Percentiles rank a stretch among this genome's conserved stretches.
These are phyloP conservation scores for Ogataea pignaliae DNA, from an alignment of 805 yeast genomes.

Conservation along the genomic window DNA sequence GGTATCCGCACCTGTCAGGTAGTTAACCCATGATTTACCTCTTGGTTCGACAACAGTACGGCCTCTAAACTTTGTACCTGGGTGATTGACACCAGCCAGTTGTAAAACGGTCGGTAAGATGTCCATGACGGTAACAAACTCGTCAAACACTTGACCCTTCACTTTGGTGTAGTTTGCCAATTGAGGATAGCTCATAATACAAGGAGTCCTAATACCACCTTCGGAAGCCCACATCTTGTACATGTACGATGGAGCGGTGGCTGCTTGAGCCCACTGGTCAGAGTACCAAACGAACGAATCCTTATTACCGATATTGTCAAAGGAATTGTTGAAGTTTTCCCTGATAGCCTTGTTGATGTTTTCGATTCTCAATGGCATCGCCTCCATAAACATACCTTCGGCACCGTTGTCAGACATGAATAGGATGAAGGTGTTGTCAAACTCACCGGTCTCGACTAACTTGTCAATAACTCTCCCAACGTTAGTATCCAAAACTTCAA, in stretches of 20 bases:
- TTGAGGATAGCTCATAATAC: conserved; percentile 43
- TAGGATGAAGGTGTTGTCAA: conserved; percentile 51
- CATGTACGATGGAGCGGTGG: conserved; percentile 52
- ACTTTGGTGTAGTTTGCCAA: conserved; percentile 12
- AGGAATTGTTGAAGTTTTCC: conserved; percentile 37
- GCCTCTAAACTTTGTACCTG: conserved; percentile 37
- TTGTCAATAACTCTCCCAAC: conserved; percentile 45
- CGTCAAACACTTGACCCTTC: conserved; percentile 27
- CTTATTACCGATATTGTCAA: conserved; percentile 43
- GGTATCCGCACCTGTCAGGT: conserved; percentile 27
- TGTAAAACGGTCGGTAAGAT: conserved; percentile 53
- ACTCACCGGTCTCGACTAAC: conserved; percentile 38
- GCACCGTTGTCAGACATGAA: conserved; percentile 67
- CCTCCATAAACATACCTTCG: conserved; percentile 50
- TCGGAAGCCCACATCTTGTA: conserved; percentile 56
- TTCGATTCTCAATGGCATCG: conserved; percentile 39
- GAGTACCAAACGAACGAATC: conserved; percentile 49
- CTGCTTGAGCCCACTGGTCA: conserved; percentile 61
- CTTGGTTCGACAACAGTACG: conserved; percentile 39
- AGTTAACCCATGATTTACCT: conserved; percentile 43
- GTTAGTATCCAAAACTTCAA: conserved; percentile 47
- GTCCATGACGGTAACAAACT: conserved; percentile 56
- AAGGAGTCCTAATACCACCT: conserved; percentile 58
- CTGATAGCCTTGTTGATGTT: conserved; percentile 26
- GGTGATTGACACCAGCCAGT: conserved; percentile 41